Evolutionary conservation across 768 basidiomycete genomes (phyloP).

Genomic region (Mycena floridula): DNA sequence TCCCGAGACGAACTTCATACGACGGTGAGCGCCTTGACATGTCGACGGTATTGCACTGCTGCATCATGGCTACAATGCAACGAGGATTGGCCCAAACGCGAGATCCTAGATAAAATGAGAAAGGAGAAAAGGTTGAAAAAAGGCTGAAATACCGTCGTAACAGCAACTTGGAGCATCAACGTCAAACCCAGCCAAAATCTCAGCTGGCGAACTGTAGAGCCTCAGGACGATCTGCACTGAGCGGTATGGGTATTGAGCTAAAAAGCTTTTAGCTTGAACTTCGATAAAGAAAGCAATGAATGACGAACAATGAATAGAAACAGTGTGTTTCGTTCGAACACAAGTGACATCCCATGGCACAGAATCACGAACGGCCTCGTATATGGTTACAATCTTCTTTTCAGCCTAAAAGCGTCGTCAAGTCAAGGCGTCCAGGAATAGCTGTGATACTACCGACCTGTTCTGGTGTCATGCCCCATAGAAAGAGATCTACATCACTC

Average conservation of each 20-base stretch:
- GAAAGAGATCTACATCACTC: constrained; percentile 58
- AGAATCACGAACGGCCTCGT: constrained; percentile 58
- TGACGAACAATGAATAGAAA: constrained; percentile 58
- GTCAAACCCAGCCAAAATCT: constrained; percentile 63
- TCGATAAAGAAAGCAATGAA: background rate
- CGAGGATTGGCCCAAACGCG: constrained; percentile 59
- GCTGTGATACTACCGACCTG: constrained; percentile 27
- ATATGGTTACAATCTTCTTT: constrained; percentile 52
- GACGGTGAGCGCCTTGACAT: constrained; percentile 59
- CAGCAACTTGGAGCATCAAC: constrained; percentile 61
- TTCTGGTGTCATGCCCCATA: constrained; percentile 50
- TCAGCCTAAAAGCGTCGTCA: constrained; percentile 39
- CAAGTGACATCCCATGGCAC: constrained; percentile 70
- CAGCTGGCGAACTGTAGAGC: constrained; percentile 56
- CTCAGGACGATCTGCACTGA: constrained; percentile 66
- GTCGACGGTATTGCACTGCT: constrained; percentile 59
- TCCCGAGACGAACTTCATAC: constrained; percentile 56
- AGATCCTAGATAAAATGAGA: constrained; percentile 20
- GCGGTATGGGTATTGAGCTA: constrained; percentile 62
- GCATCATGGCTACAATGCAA: constrained; percentile 56
- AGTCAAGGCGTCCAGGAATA: background rate
- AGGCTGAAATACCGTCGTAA: constrained; percentile 31
- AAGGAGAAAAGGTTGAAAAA: background rate
- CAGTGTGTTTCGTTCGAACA: constrained; percentile 58
- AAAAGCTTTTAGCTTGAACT: background rate